Conservation (phyloP, 352 stramenopile species). For the Globisporangium nunn region DNA sequence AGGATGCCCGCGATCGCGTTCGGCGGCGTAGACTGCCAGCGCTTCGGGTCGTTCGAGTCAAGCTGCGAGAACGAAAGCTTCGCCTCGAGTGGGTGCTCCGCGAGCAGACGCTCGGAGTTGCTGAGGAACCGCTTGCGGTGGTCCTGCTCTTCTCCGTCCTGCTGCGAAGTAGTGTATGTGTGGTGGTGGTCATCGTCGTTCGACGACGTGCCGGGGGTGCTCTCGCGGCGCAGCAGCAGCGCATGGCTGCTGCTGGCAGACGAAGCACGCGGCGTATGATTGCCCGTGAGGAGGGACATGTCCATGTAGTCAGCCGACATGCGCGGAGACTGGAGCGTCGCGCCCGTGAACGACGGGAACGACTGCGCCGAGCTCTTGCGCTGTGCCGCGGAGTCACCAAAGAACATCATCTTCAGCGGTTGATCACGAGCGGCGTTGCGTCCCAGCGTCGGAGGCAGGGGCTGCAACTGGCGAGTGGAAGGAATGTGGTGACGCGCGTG, state of each 20-base stretch:
- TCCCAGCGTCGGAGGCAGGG: not conserved
- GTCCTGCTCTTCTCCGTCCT: slow-evolving; percentile 9
- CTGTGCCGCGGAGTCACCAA: slow-evolving; percentile 7
- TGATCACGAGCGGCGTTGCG: slow-evolving; percentile 3
- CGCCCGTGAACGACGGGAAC: not conserved
- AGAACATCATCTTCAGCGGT: slow-evolving; percentile 9
- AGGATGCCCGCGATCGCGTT: slow-evolving; percentile 47
- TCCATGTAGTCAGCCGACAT: slow-evolving; percentile 13
- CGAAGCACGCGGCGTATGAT: slow-evolving; percentile 2
- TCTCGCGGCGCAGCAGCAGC: slow-evolving; percentile 7
- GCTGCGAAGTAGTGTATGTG: not conserved
- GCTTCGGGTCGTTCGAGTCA: slow-evolving; percentile 42
- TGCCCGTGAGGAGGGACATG: slow-evolving; percentile 4
- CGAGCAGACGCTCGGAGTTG: slow-evolving; percentile 47
- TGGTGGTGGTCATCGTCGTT: not conserved
- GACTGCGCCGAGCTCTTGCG: slow-evolving; percentile 6
- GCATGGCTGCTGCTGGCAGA: slow-evolving; percentile 9
- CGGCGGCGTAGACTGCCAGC: slow-evolving; percentile 14
- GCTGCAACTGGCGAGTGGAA: not conserved
- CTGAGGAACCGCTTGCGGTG: slow-evolving; percentile 58
- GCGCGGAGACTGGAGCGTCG: slow-evolving; percentile 9
- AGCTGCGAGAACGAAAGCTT: slow-evolving; percentile 47
- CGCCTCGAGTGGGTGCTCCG: slow-evolving; percentile 37
- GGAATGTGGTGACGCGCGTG: not conserved
- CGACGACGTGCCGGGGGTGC: slow-evolving; percentile 12